phyloP scores from a whole-genome alignment of 2,329 filamentous ascomycete species.

The Pseudogymnoascus sp. region DNA sequence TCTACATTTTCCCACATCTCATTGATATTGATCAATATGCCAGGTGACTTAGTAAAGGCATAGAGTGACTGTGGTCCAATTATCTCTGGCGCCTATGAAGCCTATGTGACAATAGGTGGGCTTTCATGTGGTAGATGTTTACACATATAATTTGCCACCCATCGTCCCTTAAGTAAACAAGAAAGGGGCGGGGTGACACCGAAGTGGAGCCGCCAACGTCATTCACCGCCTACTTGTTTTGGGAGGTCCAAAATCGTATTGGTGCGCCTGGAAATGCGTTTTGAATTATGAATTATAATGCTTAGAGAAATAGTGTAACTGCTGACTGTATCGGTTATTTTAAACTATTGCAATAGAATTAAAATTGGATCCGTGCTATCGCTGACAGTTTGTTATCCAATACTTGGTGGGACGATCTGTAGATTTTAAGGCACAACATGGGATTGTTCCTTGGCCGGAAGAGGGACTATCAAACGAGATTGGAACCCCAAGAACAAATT shows the following conservation, averaged over 20 bases:
- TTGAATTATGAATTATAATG: not conserved
- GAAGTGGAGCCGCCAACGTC: constrained; percentile 7
- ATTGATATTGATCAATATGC: not conserved
- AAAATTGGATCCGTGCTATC: constrained; percentile 4
- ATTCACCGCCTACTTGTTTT: constrained; percentile 7
- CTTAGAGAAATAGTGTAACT: not conserved
- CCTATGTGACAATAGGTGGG: not conserved
- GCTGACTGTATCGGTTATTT: not conserved
- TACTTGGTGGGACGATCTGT: constrained; percentile 3
- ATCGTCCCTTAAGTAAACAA: not conserved
- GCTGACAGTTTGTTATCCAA: constrained; percentile 3
- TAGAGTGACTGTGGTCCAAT: not conserved
- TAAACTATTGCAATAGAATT: not conserved
- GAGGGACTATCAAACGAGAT: constrained; percentile 7
- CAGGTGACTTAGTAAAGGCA: not conserved
- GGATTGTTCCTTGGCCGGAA: constrained; percentile 6
- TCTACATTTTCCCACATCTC: not conserved
- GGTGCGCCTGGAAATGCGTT: not conserved
- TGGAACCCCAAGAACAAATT: not conserved
- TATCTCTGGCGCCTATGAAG: not conserved
- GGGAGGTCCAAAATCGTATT: not conserved
- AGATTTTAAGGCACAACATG: constrained; percentile 3
- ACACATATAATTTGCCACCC: not conserved
- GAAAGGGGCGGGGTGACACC: constrained; percentile 1
- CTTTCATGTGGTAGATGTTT: not conserved